Conservation (phyloP, 2,329 filamentous ascomycete genomes). For the Aspergillus fischeri region DNA sequence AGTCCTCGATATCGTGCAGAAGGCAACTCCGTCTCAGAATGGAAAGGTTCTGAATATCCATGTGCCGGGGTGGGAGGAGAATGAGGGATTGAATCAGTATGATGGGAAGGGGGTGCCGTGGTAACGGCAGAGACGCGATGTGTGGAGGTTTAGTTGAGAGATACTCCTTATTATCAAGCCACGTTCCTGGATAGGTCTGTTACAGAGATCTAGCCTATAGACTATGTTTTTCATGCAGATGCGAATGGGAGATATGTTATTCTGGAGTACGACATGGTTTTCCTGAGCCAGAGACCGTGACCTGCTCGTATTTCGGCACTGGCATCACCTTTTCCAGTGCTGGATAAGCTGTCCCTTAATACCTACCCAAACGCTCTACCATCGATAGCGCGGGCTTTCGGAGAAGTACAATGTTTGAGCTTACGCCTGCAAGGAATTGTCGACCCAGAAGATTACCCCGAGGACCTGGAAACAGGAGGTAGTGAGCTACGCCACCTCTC, state of each 20-base stretch:
- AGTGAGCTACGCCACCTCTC: too few relatives aligned
- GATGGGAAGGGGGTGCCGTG: constrained; percentile 33
- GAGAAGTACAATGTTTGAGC: too few relatives aligned
- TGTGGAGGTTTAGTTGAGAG: neutral
- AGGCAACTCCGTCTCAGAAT: constrained; percentile 35
- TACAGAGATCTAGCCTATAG: neutral
- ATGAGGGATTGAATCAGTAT: constrained; percentile 33
- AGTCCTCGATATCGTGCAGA: constrained; percentile 44
- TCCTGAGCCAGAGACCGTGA: neutral
- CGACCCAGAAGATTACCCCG: too few relatives aligned
- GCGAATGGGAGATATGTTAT: neutral
- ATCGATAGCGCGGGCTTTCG: too few relatives aligned
- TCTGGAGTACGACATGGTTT: too few relatives aligned
- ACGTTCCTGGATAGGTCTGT: neutral
- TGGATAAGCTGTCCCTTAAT: too few relatives aligned
- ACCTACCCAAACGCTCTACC: too few relatives aligned
- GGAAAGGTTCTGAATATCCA: constrained; percentile 48
- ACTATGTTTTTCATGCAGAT: neutral
- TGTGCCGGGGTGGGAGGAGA: constrained; percentile 37
- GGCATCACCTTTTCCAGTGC: too few relatives aligned
- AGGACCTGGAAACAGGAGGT: too few relatives aligned
- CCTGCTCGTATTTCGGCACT: too few relatives aligned
- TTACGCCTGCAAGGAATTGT: too few relatives aligned
- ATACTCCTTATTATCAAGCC: neutral
- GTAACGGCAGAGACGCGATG: constrained; percentile 13